Base-by-base conservation (phyloP, 257 asterid species). In the Apocynum venetum region DNA sequence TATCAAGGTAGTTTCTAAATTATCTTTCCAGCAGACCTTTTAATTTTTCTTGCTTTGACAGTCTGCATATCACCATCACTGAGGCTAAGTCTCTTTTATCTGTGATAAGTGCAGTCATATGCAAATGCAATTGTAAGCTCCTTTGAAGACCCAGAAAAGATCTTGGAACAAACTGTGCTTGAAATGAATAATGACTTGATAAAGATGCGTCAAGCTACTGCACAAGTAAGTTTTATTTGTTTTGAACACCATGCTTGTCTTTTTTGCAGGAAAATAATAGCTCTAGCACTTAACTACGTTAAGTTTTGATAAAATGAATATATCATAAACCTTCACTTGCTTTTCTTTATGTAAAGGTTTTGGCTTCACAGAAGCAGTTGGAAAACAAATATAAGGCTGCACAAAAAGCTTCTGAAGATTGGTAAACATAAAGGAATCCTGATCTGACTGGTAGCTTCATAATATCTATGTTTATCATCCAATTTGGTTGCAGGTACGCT, bases 141-240 rank as follows among this genome's bases (percentile, higher is more conserved):
- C 52, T 90, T 96, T 40, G 99, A 96, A 85, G 99, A 96, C 81
- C 99, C 98, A 31, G 99, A 93, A 86, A 96, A 96, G 85, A 89
- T 96, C 84, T 77, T 96, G 91, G 99, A 96, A 81, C 99, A 96
- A 83, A 78, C 97, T 19, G 98, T 96, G 80, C 76, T 89, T 1
- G 99, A 96, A 84, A 93, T 96, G 99, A 96, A 90, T 51, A 91
- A 89, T 19, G 99, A 96, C 83, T 83, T 96, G 86, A 82, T 90
- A 81, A 96, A 93, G 88, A 81, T 96, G 93, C 97, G 97, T 72
- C 99, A 93, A 90, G 98, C 99, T 86, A 96, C 99, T 71, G 97
- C 99, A 49, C 99, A 96, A 76, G 99, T 93, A 89, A 78, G 88
- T 76, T 56, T 69, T 64, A 19, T 75, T 61, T 17, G 9, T 73